Percentiles rank a stretch among this genome's conserved stretches.
Conservation (phyloP, 2,329 filamentous ascomycete genomes). For the Thielaviopsis musarum region DNA sequence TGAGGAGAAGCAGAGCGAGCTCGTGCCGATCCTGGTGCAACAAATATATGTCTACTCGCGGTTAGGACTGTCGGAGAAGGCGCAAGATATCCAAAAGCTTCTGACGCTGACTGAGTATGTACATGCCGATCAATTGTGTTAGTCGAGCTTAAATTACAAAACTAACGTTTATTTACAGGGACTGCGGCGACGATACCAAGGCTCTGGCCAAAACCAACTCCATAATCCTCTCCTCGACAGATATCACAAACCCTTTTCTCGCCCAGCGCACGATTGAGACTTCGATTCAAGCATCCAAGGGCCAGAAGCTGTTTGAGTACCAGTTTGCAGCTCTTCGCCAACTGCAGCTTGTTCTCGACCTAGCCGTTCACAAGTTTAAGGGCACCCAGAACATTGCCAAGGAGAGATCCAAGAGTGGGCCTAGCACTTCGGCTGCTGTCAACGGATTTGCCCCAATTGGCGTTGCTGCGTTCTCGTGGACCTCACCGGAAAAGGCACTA, state of each 20-base stretch:
- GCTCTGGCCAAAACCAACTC: slow-evolving; percentile 51
- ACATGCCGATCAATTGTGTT: background rate
- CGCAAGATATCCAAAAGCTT: slow-evolving; percentile 42
- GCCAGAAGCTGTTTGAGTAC: slow-evolving; percentile 54
- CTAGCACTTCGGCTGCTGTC: slow-evolving; percentile 1
- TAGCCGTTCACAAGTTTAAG: slow-evolving; percentile 45
- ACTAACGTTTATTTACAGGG: slow-evolving; percentile 24
- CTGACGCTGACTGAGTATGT: slow-evolving; percentile 45
- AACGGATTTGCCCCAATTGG: slow-evolving; percentile 10
- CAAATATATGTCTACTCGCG: slow-evolving; percentile 55
- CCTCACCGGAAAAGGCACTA: slow-evolving; percentile 3
- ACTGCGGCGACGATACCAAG: slow-evolving; percentile 49
- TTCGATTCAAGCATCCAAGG: slow-evolving; percentile 32
- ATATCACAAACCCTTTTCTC: slow-evolving; percentile 45
- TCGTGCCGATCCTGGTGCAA: slow-evolving; percentile 61
- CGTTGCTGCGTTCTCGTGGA: slow-evolving; percentile 7
- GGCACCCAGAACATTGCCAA: slow-evolving; percentile 2
- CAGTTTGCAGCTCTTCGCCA: slow-evolving; percentile 37
- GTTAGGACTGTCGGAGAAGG: slow-evolving; percentile 49
- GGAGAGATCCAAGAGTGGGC: background rate
- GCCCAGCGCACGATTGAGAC: slow-evolving; percentile 44
- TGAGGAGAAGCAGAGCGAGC: slow-evolving; percentile 57
- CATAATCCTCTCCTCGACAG: slow-evolving; percentile 24
- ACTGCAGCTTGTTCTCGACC: slow-evolving; percentile 42
- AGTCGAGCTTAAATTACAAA: background rate